Evolutionary conservation across 495 filamentous ascomycete species (phyloP), one percentile per base, ranked within the genome.

Genomic region (Penicillium lividum): DNA sequence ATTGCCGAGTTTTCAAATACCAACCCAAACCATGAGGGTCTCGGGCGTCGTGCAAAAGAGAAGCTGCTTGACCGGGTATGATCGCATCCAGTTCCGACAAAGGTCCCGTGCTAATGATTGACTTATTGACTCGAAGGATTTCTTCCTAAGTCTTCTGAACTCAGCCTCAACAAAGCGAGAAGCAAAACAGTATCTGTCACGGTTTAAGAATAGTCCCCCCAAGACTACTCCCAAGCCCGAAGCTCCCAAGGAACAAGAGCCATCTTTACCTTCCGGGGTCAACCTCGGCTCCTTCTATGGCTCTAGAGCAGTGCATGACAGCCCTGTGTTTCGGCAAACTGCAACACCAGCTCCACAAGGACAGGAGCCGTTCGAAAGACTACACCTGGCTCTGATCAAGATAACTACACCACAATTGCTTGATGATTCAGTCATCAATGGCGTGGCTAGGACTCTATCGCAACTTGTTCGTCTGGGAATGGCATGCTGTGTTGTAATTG

Each of bases 141-240:
- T 94, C 61, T 87, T 92, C 61, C 80, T 93, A 9, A 92, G 90
- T 29, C 80, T 97, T 7, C 77, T 97, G 22, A 87, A 83, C 62
- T 90, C 93, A 11, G 89, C 91, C 5, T 86, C 92, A 2, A 97
- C 93, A 1, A 93, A 90, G 71, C 86, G 93, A 53, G 93, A 97
- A 73, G 93, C 92, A 45, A 91, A 88, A 70, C 85, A 88, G 8
- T 97, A 96, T 65, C 77, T 97, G 8, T 84, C 91, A 54, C 90
- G 87, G 34, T 91, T 94, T 70, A 85, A 85, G 43, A 80, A 82
- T 25, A 70, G 65, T 48, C 51, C 63, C 51, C 50, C 63, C 29
- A 71, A 69, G 51, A 15, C 64, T 43, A 60, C 45, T 15, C 60
- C 59, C 46, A 62, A 62, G 51, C 44, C 60, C 44, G 52, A 62